Base-by-base conservation (phyloP, 768 basidiomycete species). In the Boletales sp. region DNA sequence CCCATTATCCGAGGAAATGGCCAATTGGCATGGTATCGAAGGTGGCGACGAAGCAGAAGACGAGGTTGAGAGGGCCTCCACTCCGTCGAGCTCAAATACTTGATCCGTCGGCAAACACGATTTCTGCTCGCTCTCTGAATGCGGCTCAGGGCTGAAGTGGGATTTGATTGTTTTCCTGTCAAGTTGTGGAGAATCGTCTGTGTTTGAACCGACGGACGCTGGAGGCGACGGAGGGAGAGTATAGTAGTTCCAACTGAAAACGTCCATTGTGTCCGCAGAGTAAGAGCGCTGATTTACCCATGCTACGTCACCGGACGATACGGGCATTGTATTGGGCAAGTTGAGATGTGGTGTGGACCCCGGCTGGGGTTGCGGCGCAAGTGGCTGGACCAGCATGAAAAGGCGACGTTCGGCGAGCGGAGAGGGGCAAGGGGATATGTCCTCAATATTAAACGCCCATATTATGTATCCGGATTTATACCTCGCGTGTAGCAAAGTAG, bases 41-140 rank as follows among this genome's bases (percentile, higher is more conserved):
- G 64, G 59, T 39, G 60, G 60, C 15, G 68, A 56, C 40, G 70
- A 65, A 39, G 62, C 55, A 27, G 68, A 65, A 18, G 70, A 61
- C 36, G 72, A 63, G 29, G 71, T 61, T 24, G 73, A 72, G 24
- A 61, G 62, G 2, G 54, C 51, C 6, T 71, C 68, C 27, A 61
- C 56, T 3, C 27, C 30, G 24, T 73, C 67, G 4, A 75, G 68
- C 66, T 87, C 85, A 66, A 88, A 89, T 58, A 88, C 74, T 69
- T 88, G 82, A 64, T 81, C 79, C 14, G 86, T 88, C 31, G 86
- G 78, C 13, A 88, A 65, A 61, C 84, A 88, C 37, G 80, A 69
- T 48, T 71, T 68, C 51, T 74, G 76, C 46, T 79, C 75, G 48
- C 71, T 62, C 19, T 79, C 77, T 15, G 72, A 67, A 24, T 47